Percentiles rank a stretch among this genome's conserved stretches.
Conservation (phyloP, 345 rosid species). For the Camelina neglecta region DNA sequence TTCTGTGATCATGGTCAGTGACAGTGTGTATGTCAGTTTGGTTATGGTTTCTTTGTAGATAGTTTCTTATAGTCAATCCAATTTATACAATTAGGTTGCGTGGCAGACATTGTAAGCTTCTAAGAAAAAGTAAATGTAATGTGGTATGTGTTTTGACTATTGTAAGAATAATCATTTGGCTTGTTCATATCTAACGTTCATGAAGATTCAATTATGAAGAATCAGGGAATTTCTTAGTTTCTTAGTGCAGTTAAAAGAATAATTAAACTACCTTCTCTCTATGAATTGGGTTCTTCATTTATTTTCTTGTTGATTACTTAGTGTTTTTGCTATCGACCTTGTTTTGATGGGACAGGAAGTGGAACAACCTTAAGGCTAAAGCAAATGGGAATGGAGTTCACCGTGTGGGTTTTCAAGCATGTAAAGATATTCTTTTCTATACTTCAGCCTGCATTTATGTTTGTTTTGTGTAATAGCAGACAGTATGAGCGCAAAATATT, state of each 20-base stretch:
- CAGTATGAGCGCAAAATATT: neutral
- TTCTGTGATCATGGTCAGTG: conserved; percentile 19
- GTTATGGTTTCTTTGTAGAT: conserved; percentile 1
- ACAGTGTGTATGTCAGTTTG: conserved; percentile 12
- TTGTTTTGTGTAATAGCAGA: conserved; percentile 20
- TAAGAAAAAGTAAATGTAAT: neutral
- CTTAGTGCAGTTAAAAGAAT: conserved; percentile 28
- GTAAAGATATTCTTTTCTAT: conserved; percentile 52
- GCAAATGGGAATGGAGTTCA: conserved; percentile 98
- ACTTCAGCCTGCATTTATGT: conserved; percentile 24
- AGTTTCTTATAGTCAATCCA: neutral
- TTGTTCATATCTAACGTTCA: conserved; percentile 5
- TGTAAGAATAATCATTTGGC: conserved; percentile 13
- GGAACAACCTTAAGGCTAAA: conserved; percentile 89
- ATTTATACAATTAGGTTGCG: conserved; percentile 8
- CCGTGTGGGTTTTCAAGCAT: conserved; percentile 99
- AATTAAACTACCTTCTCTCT: conserved; percentile 6
- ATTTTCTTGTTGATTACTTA: conserved; percentile 22
- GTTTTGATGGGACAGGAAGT: conserved; percentile 57
- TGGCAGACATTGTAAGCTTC: neutral
- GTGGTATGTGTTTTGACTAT: conserved; percentile 19
- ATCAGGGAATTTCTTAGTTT: neutral
- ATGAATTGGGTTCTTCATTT: conserved; percentile 4
- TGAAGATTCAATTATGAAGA: conserved; percentile 6
- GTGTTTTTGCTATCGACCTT: conserved; percentile 14